Conservation (phyloP, 768 basidiomycete genomes). For the Megacollybia marginata region DNA sequence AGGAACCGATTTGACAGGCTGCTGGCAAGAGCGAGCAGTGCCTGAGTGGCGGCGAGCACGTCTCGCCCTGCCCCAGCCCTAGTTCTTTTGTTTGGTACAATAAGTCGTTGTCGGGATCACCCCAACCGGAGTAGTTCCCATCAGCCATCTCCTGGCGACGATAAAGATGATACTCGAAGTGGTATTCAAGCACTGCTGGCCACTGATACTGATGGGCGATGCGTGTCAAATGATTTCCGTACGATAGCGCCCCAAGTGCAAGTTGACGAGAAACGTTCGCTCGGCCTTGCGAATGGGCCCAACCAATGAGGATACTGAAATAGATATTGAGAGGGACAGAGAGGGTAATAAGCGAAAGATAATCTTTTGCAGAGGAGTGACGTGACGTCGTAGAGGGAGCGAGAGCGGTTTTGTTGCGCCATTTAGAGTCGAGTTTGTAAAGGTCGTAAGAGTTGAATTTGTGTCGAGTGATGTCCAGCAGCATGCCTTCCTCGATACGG, state of each 20-base stretch:
- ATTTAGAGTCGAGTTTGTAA: neutral
- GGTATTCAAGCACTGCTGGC: conserved; percentile 10
- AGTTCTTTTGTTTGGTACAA: conserved; percentile 1
- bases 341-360: neutral
- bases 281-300: neutral
- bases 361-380: conserved; percentile 3
- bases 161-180: conserved; percentile 7
- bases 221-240: conserved; percentile 7
- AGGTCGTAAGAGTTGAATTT: neutral
- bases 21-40: conserved; percentile 11
- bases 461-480: conserved; percentile 6
- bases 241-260: neutral
- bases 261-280: neutral
- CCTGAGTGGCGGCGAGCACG: conserved; percentile 7
- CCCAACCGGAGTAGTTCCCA: conserved; percentile 9
- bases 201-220: conserved; percentile 8
- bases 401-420: neutral
- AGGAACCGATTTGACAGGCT: conserved; percentile 2
- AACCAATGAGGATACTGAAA: conserved; percentile 3
- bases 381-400: neutral
- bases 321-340: conserved; percentile 1
- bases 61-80: conserved; percentile 9
- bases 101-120: conserved; percentile 4
- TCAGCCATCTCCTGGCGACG: conserved; percentile 9
- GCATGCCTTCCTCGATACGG: neutral